Evolutionary conservation across 306 rosid species (phyloP).

Genomic region (Begonia loranthoides): DNA sequence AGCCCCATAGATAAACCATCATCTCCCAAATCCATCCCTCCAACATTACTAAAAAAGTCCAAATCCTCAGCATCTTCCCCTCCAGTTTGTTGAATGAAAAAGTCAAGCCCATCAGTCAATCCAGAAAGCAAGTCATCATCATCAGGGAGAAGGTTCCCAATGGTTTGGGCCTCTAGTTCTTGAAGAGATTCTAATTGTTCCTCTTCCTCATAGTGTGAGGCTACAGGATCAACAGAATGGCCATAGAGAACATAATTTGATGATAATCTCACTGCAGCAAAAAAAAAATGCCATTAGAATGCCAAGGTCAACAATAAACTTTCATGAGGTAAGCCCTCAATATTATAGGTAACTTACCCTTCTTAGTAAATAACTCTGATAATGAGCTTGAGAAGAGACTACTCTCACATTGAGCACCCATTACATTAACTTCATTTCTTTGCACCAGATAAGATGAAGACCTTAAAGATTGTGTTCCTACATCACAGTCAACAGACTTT

Average conservation of each 20-base stretch:
- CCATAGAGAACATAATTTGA: constrained; percentile 20
- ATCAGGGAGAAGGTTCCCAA: constrained; percentile 33
- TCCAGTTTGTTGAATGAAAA: constrained; percentile 13
- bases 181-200: constrained; percentile 29
- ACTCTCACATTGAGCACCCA: constrained; percentile 39
- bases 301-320: too few relatives aligned
- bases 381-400: constrained; percentile 42
- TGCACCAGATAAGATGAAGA: constrained; percentile 16
- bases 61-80: constrained; percentile 28
- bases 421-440: constrained; percentile 19
- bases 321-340: too few relatives aligned
- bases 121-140: constrained; percentile 33
- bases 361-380: constrained; percentile 27
- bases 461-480: constrained; percentile 2
- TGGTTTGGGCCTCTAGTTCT: constrained; percentile 38
- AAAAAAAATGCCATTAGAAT: background rate
- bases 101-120: constrained; percentile 27
- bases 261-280: constrained; percentile 17
- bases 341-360: constrained; percentile 19
- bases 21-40: constrained; percentile 42
- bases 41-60: constrained; percentile 31
- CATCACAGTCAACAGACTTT: constrained; percentile 5
- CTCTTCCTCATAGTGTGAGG: constrained; percentile 32
- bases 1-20: constrained; percentile 18
- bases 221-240: constrained; percentile 33